Evolutionary conservation across 805 yeast genomes (phyloP).

Genomic region (Lipomyces kockii): DNA sequence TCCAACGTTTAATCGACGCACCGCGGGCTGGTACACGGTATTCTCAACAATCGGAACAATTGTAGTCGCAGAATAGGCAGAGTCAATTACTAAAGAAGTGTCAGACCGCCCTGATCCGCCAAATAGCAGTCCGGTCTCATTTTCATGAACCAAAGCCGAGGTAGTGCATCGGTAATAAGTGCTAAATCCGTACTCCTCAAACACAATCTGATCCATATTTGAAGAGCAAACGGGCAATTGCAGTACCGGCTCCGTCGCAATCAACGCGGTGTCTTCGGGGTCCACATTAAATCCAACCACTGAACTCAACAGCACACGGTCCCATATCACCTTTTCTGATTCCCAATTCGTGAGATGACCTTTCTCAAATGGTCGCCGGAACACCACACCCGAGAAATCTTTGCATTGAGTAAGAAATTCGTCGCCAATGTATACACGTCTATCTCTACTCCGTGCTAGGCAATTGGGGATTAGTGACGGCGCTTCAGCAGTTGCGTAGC

Average conservation of each 20-base stretch:
- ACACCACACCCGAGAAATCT: conserved; percentile 73
- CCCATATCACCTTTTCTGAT: conserved; percentile 88
- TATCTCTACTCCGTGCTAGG: conserved; percentile 75
- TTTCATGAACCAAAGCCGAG: conserved; percentile 32
- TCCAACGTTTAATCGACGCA: conserved; percentile 79
- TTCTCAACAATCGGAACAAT: conserved; percentile 83
- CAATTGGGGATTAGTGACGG: conserved; percentile 63
- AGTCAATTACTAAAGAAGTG: conserved; percentile 80
- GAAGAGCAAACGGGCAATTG: conserved; percentile 80
- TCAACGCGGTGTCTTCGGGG: conserved; percentile 56
- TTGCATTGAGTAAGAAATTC: conserved; percentile 60
- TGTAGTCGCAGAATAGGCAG: conserved; percentile 88
- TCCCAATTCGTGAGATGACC: conserved; percentile 95
- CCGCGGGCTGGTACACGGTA: conserved; percentile 65
- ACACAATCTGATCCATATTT: conserved; percentile 86
- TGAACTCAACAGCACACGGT: conserved; percentile 63
- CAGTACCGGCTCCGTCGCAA: conserved; percentile 80
- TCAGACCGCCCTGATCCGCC: conserved; percentile 46
- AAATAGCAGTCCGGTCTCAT: conserved; percentile 13
- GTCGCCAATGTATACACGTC: conserved; percentile 72
- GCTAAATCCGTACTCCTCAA: conserved; percentile 88
- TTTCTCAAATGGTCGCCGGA: conserved; percentile 82
- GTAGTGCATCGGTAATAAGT: conserved; percentile 69
- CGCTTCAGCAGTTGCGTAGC: conserved; percentile 49
- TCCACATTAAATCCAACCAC: conserved; percentile 38